These are phyloP conservation scores for Schizophyllum amplum DNA, from an alignment of 1,284 basidiomycete species.

Conservation along the genomic window DNA sequence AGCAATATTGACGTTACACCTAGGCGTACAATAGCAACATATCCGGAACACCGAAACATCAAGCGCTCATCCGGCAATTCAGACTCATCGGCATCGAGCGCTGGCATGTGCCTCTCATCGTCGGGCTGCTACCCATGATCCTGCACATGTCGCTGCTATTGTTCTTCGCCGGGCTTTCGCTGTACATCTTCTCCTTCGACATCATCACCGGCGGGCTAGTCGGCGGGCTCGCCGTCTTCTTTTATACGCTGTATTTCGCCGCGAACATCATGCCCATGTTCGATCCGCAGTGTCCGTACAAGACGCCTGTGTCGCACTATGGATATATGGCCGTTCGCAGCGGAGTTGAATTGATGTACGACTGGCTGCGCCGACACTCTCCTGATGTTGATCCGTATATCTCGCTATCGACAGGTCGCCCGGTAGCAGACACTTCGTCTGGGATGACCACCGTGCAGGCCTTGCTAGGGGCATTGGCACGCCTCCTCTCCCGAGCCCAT, in stretches of 20 bases:
- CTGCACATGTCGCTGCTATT: slow-evolving; percentile 13
- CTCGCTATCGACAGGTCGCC: not conserved
- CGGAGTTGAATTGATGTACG: not conserved
- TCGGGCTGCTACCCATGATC: slow-evolving; percentile 11
- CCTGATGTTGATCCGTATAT: not conserved
- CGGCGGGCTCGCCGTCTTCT: slow-evolving; percentile 1
- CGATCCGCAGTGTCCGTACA: slow-evolving; percentile 2
- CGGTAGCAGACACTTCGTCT: not conserved
- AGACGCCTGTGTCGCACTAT: slow-evolving; percentile 1
- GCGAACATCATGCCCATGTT: slow-evolving; percentile 12
- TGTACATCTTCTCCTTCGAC: slow-evolving; percentile 12
- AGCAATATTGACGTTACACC: not conserved
- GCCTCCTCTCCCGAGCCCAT: not conserved
- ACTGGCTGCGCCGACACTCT: not conserved
- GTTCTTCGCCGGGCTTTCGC: slow-evolving; percentile 15
- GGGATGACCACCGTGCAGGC: too few relatives aligned
- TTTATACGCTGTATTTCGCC: slow-evolving; percentile 8
- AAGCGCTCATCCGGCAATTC: slow-evolving; percentile 2
- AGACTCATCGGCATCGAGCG: slow-evolving; percentile 5
- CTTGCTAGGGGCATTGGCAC: not conserved
- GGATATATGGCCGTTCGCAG: not conserved
- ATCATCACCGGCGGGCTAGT: slow-evolving; percentile 5
- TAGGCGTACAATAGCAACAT: not conserved
- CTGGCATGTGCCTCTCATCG: slow-evolving; percentile 6
- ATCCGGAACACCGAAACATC: not conserved